phyloP scores from a whole-genome alignment of 805 yeast genomes.

The Suhomyces kilbournensis region DNA sequence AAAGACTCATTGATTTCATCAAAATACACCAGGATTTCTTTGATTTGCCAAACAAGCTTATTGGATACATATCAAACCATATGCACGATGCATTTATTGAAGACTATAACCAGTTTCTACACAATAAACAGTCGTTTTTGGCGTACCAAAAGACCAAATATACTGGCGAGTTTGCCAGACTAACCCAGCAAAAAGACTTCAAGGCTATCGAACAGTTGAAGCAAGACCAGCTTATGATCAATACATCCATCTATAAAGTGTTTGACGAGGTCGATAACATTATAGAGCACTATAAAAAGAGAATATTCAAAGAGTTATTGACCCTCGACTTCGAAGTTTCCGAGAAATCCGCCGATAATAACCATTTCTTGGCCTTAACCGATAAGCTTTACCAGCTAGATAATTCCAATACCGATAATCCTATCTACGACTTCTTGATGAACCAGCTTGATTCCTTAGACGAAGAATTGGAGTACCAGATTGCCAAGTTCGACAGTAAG shows the following conservation, averaged over 20 bases:
- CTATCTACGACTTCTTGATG: conserved; percentile 34
- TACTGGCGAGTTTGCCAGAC: conserved; percentile 8
- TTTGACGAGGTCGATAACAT: conserved; percentile 33
- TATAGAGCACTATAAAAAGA: conserved; percentile 32
- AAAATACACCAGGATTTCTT: conserved; percentile 31
- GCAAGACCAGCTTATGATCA: conserved; percentile 23
- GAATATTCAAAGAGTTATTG: conserved; percentile 35
- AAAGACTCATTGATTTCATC: conserved; percentile 34
- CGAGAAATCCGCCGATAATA: conserved; percentile 6
- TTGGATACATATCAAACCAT: conserved; percentile 24
- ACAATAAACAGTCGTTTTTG: conserved; percentile 21
- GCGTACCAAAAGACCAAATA: conserved; percentile 10
- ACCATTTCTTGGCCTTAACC: conserved; percentile 36
- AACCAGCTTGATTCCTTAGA: conserved; percentile 30
- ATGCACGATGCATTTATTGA: conserved; percentile 37
- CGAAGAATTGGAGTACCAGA: conserved; percentile 35
- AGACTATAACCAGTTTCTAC: conserved; percentile 29
- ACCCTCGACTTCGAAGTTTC: conserved; percentile 36
- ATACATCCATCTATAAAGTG: conserved; percentile 29
- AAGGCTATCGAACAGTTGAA: conserved; percentile 15
- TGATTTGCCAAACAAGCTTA: conserved; percentile 33
- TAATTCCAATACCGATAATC: conserved; percentile 18
- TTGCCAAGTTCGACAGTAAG: conserved; percentile 33
- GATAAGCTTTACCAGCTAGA: conserved; percentile 38
- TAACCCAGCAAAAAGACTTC: conserved; percentile 11